A percentile compares a stretch with the other conserved stretches of the same genome.
phyloP scores from a whole-genome alignment of 2,329 filamentous ascomycete species.

The Phyllosticta paracitricarpa region DNA sequence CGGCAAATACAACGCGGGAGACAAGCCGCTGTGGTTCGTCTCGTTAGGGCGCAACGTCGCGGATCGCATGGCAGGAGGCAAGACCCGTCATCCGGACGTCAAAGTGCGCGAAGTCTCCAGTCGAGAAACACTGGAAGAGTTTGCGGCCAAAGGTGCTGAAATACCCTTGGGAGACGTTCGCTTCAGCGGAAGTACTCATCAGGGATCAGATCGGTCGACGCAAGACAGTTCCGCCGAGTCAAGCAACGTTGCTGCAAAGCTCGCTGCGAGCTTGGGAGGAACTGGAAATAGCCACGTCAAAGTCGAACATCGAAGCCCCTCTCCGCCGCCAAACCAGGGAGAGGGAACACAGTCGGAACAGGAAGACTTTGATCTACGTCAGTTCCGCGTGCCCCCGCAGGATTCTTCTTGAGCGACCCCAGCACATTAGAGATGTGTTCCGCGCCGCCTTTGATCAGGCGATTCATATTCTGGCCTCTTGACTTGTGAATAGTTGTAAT shows the following conservation, averaged over 20 bases:
- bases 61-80: constrained; percentile 43
- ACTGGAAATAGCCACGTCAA: not conserved
- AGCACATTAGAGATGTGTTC: not conserved
- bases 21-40: constrained; percentile 30
- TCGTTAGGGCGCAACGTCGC: constrained; percentile 42
- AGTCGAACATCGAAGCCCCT: not conserved
- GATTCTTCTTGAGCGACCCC: not conserved
- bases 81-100: not conserved
- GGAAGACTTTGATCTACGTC: constrained; percentile 5
- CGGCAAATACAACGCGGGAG: constrained; percentile 42
- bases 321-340: not conserved
- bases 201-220: not conserved
- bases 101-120: constrained; percentile 3
- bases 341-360: not conserved
- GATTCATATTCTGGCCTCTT: too few relatives aligned
- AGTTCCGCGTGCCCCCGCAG: constrained; percentile 2
- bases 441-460: not conserved
- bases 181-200: not conserved
- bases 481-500: too few relatives aligned
- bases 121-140: not conserved
- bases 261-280: not conserved
- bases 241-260: not conserved
- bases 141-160: not conserved
- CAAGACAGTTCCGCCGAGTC: not conserved
- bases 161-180: not conserved